phyloP scores from a whole-genome alignment of 257 asterid species.

The Solanum neorickii region DNA sequence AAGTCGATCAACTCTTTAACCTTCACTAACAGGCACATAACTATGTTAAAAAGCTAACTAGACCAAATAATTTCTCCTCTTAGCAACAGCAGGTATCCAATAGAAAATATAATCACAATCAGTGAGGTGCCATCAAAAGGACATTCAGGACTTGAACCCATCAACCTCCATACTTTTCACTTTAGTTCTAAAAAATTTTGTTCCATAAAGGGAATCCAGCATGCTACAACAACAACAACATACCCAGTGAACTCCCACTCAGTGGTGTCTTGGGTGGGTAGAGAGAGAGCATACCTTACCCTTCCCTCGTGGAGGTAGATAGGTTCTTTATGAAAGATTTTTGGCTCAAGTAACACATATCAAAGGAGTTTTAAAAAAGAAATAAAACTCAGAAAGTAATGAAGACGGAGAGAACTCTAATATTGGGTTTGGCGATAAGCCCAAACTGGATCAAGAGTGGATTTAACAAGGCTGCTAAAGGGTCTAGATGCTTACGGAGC shows the following conservation, averaged over 20 bases:
- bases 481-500: conserved; percentile 75
- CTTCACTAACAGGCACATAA: no score
- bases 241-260: background rate
- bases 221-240: background rate
- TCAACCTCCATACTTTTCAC: background rate
- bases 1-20: no score
- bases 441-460: background rate
- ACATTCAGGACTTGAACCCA: background rate
- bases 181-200: background rate
- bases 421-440: background rate
- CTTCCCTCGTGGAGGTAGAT: background rate
- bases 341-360: background rate
- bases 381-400: background rate
- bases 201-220: background rate
- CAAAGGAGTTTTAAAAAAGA: background rate
- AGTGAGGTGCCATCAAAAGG: background rate
- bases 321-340: background rate
- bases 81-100: no score
- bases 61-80: no score
- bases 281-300: background rate
- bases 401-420: background rate
- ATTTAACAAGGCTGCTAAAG: background rate
- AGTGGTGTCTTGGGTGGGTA: background rate
- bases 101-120: no score
- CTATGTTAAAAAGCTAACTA: no score